Conservation (phyloP, 305 asterid genomes). For the Solanum aculeatissimum region DNA sequence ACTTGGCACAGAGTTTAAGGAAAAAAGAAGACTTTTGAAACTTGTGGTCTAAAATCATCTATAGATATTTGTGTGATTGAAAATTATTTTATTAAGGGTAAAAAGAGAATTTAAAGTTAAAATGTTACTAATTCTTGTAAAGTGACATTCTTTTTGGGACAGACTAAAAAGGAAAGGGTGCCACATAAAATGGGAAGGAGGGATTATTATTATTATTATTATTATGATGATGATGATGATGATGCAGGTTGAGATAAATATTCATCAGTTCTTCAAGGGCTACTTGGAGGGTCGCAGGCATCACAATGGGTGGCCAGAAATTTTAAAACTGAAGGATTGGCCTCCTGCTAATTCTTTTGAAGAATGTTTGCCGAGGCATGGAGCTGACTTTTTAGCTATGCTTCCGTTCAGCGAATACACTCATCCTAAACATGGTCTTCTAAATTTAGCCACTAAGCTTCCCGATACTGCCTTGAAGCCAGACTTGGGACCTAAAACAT, state of each 20-base stretch:
- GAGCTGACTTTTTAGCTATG: constrained; percentile 60
- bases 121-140: no score
- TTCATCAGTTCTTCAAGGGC: constrained; percentile 63
- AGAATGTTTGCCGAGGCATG: constrained; percentile 75
- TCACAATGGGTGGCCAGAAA: constrained; percentile 57
- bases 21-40: no score
- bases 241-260: constrained; percentile 60
- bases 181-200: no score
- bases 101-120: no score
- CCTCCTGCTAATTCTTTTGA: constrained; percentile 61
- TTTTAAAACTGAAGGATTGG: constrained; percentile 81
- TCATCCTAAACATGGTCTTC: constrained; percentile 44
- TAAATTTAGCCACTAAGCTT: constrained; percentile 73
- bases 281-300: constrained; percentile 62
- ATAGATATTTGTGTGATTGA: no score
- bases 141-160: no score
- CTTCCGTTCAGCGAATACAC: constrained; percentile 74
- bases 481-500: constrained; percentile 81
- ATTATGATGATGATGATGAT: neutral
- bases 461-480: constrained; percentile 64
- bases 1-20: no score
- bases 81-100: no score
- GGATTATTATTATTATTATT: neutral
- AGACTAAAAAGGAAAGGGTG: no score
- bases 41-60: no score